These are phyloP conservation scores for Myrica gale DNA, from an alignment of 306 rosid species.

Conservation along the genomic window DNA sequence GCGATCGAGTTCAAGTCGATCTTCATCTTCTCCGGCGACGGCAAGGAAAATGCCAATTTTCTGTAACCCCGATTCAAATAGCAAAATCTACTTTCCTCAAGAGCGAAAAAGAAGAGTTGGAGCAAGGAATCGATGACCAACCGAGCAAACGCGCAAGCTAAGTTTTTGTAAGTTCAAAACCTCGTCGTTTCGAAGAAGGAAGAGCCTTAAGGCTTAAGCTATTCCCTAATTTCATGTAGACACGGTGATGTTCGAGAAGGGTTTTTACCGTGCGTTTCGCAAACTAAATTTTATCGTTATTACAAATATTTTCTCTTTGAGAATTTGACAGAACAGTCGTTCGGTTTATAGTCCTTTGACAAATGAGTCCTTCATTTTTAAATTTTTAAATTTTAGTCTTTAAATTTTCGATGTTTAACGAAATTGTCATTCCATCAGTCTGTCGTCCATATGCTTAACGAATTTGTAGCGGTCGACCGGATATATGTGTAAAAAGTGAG, in stretches of 20 bases:
- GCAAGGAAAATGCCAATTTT: conserved; percentile 27
- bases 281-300: too few species aligned
- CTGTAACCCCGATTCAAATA: conserved; percentile 11
- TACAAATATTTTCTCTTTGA: too few species aligned
- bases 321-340: too few species aligned
- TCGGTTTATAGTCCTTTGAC: too few species aligned
- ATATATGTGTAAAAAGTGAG: too few species aligned
- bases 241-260: conserved; percentile 28
- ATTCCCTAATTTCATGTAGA: conserved; percentile 24
- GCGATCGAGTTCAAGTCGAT: conserved; percentile 66
- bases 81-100: background rate
- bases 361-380: too few species aligned
- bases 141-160: conserved; percentile 2
- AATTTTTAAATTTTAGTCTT: too few species aligned
- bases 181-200: conserved; percentile 29
- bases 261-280: too few species aligned
- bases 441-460: too few species aligned
- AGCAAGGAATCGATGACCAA: background rate
- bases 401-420: too few species aligned
- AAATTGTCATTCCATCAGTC: too few species aligned
- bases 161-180: conserved; percentile 27
- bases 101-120: background rate
- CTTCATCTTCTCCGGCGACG: conserved; percentile 49
- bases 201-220: background rate
- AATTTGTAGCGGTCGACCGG: too few species aligned